Base-by-base conservation (phyloP, 2,329 filamentous ascomycete species). In the Zarea fungicola region DNA sequence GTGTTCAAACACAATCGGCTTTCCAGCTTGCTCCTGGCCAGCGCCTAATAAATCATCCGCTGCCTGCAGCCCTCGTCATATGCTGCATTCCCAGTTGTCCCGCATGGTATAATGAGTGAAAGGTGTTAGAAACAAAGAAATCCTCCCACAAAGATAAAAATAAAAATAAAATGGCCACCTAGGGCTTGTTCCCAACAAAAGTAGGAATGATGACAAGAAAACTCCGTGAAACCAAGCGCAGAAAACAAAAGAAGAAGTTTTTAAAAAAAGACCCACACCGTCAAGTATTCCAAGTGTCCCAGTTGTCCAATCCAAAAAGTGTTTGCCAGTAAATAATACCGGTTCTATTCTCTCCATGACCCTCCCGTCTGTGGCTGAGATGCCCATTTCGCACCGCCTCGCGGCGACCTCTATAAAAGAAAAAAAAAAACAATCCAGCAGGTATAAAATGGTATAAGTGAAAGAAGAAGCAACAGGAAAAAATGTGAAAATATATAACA, bases 361-460 rank as follows among this genome's bases (percentile, higher is more conserved):
- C 53, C 42, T 41, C 26, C 40, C 21, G 39, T 29, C 35, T 29
- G 43, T 46, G 43, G 34, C 44, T 23, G 14, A 31, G 22, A 41
- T 25, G 37, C 50, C 55, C 52, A 49, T 28, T 58, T 40, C 37
- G 37, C 37, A 48, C 46, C 47, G 68, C 70, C 69, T 73, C 59
- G 68, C 67, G 67, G 68, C 67, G 56, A 63, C 62, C 61, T 70
- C 62, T 70, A 65, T 55, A 56, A 48, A 36, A 49, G 37, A 52
- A 50, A 50, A 47, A 34, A 47, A 52, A 51, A 47, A 54, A 50
- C 26, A 56, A 49, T 36, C 43, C 48, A 53, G 52, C 44, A 53
- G 54, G 53, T 61, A 59, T 57, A 37, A 47, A 44, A 23, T 41
- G 21, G 29, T 51, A 60, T 56, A 57, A 59, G 56, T 56, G 52